Evolutionary conservation across 2,329 filamentous ascomycete species (phyloP).

Genomic region (Exserohilum turcica): DNA sequence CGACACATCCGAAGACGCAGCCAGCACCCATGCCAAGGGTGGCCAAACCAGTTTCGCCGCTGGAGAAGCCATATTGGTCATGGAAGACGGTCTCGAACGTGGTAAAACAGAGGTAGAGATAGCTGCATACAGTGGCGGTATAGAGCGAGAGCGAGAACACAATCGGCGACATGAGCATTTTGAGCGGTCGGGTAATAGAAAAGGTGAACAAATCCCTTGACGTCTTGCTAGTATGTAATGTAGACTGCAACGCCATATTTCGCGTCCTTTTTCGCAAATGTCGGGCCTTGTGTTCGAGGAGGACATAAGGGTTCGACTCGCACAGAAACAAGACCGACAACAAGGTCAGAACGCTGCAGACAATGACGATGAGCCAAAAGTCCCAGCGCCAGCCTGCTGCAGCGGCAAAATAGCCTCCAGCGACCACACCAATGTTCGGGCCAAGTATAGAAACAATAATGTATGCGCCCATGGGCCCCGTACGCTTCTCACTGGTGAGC

Average conservation of each 20-base stretch:
- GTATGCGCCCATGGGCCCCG: too few relatives aligned
- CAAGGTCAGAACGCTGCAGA: conserved; percentile 26
- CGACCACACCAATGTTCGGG: conserved; percentile 21
- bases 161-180: conserved; percentile 34
- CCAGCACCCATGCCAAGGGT: conserved; percentile 15
- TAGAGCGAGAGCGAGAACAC: conserved; percentile 22
- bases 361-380: conserved; percentile 16
- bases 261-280: conserved; percentile 33
- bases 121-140: conserved; percentile 17
- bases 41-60: conserved; percentile 18
- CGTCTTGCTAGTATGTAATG: conserved; percentile 10
- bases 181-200: conserved; percentile 33
- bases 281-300: conserved; percentile 42
- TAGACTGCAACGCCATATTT: conserved; percentile 33
- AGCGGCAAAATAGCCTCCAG: conserved; percentile 17
- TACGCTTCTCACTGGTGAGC: too few relatives aligned
- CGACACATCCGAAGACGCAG: conserved; percentile 11
- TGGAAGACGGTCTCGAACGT: conserved; percentile 26
- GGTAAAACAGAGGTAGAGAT: conserved; percentile 28
- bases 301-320: conserved; percentile 29
- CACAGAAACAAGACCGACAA: conserved; percentile 34
- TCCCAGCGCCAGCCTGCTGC: conserved; percentile 22
- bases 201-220: conserved; percentile 1
- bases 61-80: conserved; percentile 15
- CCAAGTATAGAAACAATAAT: conserved; percentile 2